Evolutionary conservation across 345 rosid genomes (phyloP).

Genomic region (Murraya koenigii): DNA sequence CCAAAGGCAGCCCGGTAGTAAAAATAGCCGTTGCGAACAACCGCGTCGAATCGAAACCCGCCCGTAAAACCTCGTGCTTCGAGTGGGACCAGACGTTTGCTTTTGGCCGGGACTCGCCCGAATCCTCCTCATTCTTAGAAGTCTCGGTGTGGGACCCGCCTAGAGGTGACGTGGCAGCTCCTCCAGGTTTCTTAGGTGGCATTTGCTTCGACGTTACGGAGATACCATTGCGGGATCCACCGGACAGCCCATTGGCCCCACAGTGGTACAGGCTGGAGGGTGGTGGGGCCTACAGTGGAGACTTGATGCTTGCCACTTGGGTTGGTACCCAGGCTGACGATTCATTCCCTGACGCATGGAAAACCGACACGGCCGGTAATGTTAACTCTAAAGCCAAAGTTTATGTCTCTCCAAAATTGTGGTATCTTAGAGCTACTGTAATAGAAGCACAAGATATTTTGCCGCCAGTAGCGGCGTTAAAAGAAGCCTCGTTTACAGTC

Average conservation of each 20-base stretch:
- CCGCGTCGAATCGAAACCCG: slow-evolving; percentile 54
- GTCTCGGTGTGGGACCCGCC: slow-evolving; percentile 69
- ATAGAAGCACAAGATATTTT: slow-evolving; percentile 72
- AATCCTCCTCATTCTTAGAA: slow-evolving; percentile 59
- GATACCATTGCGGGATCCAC: slow-evolving; percentile 85
- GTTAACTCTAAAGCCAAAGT: slow-evolving; percentile 68
- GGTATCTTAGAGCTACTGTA: slow-evolving; percentile 79
- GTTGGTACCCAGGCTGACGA: slow-evolving; percentile 95
- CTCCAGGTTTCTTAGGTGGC: slow-evolving; percentile 60
- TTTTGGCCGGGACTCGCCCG: slow-evolving; percentile 70
- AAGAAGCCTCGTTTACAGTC: slow-evolving; percentile 56
- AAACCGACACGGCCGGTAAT: slow-evolving; percentile 68
- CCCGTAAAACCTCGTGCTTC: slow-evolving; percentile 52
- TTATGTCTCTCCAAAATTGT: slow-evolving; percentile 76
- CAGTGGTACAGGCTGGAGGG: slow-evolving; percentile 94
- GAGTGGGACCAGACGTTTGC: slow-evolving; percentile 97
- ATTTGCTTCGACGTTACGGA: slow-evolving; percentile 78
- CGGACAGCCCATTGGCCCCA: slow-evolving; percentile 92
- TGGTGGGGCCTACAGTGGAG: slow-evolving; percentile 55
- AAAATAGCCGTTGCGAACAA: slow-evolving; percentile 48
- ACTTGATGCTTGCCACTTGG: slow-evolving; percentile 96
- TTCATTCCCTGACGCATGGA: slow-evolving; percentile 90
- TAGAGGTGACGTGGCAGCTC: slow-evolving; percentile 25
- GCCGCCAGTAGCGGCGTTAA: slow-evolving; percentile 37
- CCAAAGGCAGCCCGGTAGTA: slow-evolving; percentile 63